phyloP scores from a whole-genome alignment of 164 flowering plant genomes.

The Echeveria elegans region DNA sequence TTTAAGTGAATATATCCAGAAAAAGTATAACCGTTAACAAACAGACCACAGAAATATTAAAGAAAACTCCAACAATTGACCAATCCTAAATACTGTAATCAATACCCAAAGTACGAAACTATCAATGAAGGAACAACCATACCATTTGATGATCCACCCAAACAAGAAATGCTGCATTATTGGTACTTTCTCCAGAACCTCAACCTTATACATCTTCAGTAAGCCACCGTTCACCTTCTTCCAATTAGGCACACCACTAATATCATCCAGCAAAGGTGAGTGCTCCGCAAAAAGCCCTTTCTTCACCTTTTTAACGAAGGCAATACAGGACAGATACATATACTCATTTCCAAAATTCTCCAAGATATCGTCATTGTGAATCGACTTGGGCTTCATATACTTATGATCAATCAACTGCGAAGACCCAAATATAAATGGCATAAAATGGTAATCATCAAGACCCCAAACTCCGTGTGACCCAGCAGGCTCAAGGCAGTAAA shows the following conservation, averaged over 20 bases:
- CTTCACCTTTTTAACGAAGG: conserved; percentile 83
- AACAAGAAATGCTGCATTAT: conserved; percentile 12
- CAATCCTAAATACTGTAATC: neutral
- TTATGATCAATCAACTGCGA: conserved; percentile 94
- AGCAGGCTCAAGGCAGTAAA: conserved; percentile 79
- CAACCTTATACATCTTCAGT: conserved; percentile 24
- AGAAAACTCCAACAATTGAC: neutral
- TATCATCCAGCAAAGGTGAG: conserved; percentile 89
- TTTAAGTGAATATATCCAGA: neutral
- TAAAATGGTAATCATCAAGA: conserved; percentile 84
- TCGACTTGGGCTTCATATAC: conserved; percentile 97
- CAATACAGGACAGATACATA: conserved; percentile 66
- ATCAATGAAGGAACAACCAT: neutral
- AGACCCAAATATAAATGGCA: conserved; percentile 90
- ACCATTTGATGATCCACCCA: conserved; percentile 10
- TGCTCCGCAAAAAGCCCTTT: conserved; percentile 88
- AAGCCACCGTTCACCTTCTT: conserved; percentile 84
- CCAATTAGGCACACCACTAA: conserved; percentile 90
- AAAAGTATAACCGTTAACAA: neutral
- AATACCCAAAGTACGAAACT: neutral
- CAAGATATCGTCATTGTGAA: conserved; percentile 79
- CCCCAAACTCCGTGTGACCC: conserved; percentile 99
- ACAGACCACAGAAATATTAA: neutral
- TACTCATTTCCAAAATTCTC: conserved; percentile 77
- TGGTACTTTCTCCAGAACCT: conserved; percentile 12